These are phyloP conservation scores for Aspergillus sojae DNA, from an alignment of 2,329 filamentous ascomycete species.

Conservation along the genomic window DNA sequence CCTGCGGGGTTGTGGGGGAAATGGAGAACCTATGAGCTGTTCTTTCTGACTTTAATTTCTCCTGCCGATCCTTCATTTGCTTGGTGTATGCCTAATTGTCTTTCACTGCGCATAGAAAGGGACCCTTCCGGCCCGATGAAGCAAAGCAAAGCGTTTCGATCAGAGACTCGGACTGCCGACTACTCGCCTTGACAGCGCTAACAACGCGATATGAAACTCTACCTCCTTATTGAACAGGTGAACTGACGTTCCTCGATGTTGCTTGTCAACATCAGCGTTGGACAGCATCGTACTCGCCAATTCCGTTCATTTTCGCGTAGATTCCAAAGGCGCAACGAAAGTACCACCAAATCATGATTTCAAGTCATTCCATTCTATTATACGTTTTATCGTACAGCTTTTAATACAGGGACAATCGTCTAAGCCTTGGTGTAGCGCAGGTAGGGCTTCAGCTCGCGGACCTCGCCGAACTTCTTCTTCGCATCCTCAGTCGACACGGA, in stretches of 20 bases:
- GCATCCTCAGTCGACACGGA: constrained; percentile 81
- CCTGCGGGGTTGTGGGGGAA: neutral
- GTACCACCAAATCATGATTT: neutral
- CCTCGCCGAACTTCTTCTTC: constrained; percentile 81
- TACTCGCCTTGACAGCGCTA: no score
- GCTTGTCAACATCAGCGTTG: neutral
- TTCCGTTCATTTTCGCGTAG: neutral
- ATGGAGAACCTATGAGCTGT: neutral
- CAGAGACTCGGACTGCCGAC: neutral
- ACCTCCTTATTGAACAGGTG: neutral
- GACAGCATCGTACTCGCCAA: neutral
- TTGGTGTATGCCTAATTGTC: neutral
- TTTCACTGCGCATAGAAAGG: neutral
- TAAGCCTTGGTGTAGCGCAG: constrained; percentile 3
- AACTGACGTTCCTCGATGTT: neutral
- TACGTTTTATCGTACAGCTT: neutral
- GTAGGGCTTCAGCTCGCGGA: constrained; percentile 63
- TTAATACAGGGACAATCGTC: neutral
- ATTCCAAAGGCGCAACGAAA: no score
- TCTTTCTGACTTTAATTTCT: neutral
- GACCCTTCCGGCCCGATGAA: neutral
- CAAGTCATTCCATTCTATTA: neutral
- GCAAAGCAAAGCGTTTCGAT: neutral
- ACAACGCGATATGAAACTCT: no score
- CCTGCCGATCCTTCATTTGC: neutral